Conservation (phyloP, 345 rosid species). For the Eutrema japonicum region DNA sequence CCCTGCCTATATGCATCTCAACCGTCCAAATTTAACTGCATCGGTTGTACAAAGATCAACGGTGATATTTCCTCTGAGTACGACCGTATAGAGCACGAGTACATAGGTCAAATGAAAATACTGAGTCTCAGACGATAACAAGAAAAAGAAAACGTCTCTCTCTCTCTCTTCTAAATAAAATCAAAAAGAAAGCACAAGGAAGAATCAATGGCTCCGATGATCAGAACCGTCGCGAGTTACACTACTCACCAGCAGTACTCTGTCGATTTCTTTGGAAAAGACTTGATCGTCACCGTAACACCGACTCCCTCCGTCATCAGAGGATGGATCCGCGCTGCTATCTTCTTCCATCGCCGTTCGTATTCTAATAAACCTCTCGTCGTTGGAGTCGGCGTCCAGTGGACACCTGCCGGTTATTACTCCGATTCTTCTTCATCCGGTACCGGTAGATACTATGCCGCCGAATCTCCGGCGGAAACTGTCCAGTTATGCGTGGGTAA, state of each 20-base stretch:
- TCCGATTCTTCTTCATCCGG: too few relatives aligned
- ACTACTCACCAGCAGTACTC: not conserved
- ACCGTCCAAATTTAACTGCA: not conserved
- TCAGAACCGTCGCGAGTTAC: not conserved
- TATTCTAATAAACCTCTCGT: not conserved
- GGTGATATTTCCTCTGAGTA: not conserved
- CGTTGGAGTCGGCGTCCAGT: constrained; percentile 45
- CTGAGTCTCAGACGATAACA: too few relatives aligned
- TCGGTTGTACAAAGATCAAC: not conserved
- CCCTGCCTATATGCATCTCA: not conserved
- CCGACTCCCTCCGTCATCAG: constrained; percentile 30
- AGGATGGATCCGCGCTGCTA: constrained; percentile 29
- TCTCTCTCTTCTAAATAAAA: not conserved
- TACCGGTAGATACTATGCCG: too few relatives aligned
- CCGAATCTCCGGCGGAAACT: constrained; percentile 25
- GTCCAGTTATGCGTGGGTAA: constrained; percentile 45
- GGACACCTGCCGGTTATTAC: constrained; percentile 21
- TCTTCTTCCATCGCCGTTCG: not conserved
- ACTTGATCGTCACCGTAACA: constrained; percentile 33
- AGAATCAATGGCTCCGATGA: constrained; percentile 22
- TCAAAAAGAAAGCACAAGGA: not conserved
- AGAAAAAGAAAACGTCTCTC: not conserved
- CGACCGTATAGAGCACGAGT: not conserved
- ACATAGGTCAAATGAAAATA: too few relatives aligned
- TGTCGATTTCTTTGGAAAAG: constrained; percentile 37